Base-by-base conservation (phyloP, 306 rosid species). In the Quercus robur region DNA sequence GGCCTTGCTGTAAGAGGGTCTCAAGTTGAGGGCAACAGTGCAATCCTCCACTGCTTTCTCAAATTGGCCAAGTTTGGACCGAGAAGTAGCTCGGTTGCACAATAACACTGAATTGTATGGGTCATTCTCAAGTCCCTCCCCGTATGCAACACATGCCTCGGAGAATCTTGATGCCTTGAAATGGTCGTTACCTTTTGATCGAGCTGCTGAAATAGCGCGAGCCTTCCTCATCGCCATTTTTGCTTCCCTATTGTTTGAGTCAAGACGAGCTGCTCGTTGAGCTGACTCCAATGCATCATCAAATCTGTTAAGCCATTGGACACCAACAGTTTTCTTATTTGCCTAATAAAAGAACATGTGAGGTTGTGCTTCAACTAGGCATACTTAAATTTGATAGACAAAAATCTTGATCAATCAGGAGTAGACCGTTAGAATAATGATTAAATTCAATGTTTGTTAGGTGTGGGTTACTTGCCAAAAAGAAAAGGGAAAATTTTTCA, bases 51-150 rank as follows among this genome's bases (percentile, higher is more conserved):
- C 51, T 4, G 98, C 97, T 83, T 77, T 87, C 20, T 91, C 90
- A 5, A 85, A 77, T 59, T 86, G 94, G 28, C 94, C 90, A 30
- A 91, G 90, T 75, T 91, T 94, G 55, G 90, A 85, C 71, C 88
- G 78, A 66, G 97, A 92, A 21, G 98, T 91, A 5, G 94, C 98
- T 23, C 97, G 81, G 76, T 94, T 94, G 80, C 97, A 92, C 35
- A 94, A 26, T 85, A 94, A 82, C 59, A 94, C 85, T 0, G 97
- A 81, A 82, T 91, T 94, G 75, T 75, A 76, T 2, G 94, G 90
- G 38, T 92, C 97, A 55, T 87, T 83, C 68, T 91, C 93, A 62
- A 94, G 97, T 31, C 98, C 98, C 62, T 89, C 94, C 70, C 86
- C 91, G 41, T 94, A 92, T 1, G 94, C 93, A 68, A 33, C 51